phyloP scores from a whole-genome alignment of 2,329 filamentous ascomycete species.

The Aspergillus oerlinghausenensis region DNA sequence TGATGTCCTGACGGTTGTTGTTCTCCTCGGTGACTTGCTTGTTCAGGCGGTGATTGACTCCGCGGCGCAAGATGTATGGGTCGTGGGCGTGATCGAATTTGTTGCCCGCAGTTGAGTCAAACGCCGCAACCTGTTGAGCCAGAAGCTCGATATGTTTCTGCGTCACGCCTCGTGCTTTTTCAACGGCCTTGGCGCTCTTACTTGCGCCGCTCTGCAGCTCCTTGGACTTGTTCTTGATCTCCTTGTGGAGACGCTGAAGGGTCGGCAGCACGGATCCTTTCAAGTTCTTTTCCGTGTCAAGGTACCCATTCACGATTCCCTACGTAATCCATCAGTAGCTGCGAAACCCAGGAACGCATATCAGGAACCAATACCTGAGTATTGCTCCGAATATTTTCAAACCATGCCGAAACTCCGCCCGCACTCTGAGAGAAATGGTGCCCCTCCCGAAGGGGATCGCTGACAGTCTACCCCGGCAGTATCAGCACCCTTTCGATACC shows the following conservation, averaged over 20 bases:
- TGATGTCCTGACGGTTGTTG: slow-evolving; percentile 86
- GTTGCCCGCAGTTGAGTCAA: slow-evolving; percentile 65
- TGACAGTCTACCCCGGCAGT: slow-evolving; percentile 60
- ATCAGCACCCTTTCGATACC: not conserved
- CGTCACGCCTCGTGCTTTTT: slow-evolving; percentile 77
- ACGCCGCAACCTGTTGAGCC: slow-evolving; percentile 75
- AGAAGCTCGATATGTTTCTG: slow-evolving; percentile 97
- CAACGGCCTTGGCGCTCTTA: slow-evolving; percentile 84
- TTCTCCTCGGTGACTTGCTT: slow-evolving; percentile 94
- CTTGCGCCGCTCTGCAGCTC: slow-evolving; percentile 75
- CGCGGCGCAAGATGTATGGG: slow-evolving; percentile 80
- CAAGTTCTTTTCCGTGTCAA: slow-evolving; percentile 86
- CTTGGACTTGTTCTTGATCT: slow-evolving; percentile 95
- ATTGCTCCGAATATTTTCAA: slow-evolving; percentile 90
- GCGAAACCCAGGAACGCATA: not conserved
- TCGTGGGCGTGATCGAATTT: slow-evolving; percentile 70
- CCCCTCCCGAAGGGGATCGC: slow-evolving; percentile 77
- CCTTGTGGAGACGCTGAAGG: slow-evolving; percentile 84
- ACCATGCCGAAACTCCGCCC: slow-evolving; percentile 83
- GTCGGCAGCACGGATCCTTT: slow-evolving; percentile 82
- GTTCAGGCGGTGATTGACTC: slow-evolving; percentile 76
- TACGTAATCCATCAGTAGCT: slow-evolving; percentile 31
- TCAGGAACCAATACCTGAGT: slow-evolving; percentile 57
- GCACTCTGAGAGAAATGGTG: slow-evolving; percentile 88
- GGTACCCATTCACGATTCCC: slow-evolving; percentile 80